Percentiles rank a stretch among this genome's conserved stretches.
Conservation (phyloP, 331 rosid genomes). For the Telfairia occidentalis region DNA sequence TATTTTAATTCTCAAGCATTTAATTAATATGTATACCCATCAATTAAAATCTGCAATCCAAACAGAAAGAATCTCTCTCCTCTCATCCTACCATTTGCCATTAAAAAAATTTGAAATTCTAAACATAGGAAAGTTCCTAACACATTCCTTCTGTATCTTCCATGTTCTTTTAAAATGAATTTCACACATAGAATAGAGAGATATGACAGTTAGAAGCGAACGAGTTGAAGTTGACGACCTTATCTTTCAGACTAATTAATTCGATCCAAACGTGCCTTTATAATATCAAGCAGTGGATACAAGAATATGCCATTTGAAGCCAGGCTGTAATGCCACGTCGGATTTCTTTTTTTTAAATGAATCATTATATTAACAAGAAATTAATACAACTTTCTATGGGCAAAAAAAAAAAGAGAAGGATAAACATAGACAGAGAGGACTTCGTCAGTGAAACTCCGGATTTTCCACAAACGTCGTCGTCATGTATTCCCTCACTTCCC, state of each 20-base stretch:
- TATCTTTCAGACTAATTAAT: not conserved
- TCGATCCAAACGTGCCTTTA: slow-evolving; percentile 1
- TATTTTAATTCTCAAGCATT: not conserved
- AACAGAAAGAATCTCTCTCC: not conserved
- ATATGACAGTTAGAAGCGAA: slow-evolving; percentile 8
- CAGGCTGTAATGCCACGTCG: slow-evolving; percentile 8
- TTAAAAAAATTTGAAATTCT: not conserved
- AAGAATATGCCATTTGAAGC: not conserved
- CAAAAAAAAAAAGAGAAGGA: not conserved
- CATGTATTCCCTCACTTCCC: slow-evolving; percentile 77
- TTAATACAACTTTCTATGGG: not conserved
- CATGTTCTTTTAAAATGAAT: not conserved
- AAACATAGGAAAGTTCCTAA: not conserved
- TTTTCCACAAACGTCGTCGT: slow-evolving; percentile 45
- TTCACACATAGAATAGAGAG: not conserved
- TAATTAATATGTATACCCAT: not conserved
- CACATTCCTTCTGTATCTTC: not conserved
- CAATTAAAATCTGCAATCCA: not conserved
- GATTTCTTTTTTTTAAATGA: not conserved
- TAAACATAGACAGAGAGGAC: not conserved
- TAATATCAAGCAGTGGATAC: not conserved
- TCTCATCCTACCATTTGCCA: not conserved
- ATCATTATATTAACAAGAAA: slow-evolving; percentile 9
- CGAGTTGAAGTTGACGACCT: not conserved
- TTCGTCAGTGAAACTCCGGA: slow-evolving; percentile 28